Conservation (phyloP, 2,329 filamentous ascomycete genomes). For the Alternaria arbusti region DNA sequence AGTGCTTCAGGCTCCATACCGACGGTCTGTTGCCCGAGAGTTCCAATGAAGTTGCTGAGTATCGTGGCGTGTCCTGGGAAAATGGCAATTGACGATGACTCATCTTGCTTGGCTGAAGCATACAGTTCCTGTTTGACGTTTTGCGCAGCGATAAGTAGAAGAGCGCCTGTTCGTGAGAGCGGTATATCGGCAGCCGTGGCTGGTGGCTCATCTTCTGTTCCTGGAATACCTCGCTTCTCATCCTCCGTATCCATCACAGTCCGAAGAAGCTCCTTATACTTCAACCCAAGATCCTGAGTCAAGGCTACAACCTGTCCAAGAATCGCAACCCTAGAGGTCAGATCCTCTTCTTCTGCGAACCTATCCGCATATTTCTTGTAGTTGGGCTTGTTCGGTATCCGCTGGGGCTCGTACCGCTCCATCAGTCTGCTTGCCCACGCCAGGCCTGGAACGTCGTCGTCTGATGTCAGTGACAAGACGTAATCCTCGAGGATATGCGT, state of each 20-base stretch:
- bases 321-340: constrained; percentile 68
- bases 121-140: constrained; percentile 59
- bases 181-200: constrained; percentile 60
- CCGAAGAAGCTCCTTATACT: constrained; percentile 55
- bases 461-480: constrained; percentile 59
- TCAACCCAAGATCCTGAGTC: constrained; percentile 62
- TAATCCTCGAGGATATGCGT: constrained; percentile 79
- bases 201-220: constrained; percentile 63
- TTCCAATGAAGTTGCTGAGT: constrained; percentile 59
- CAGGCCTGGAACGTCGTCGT: constrained; percentile 57
- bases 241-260: constrained; percentile 51
- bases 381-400: constrained; percentile 61
- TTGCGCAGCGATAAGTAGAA: constrained; percentile 62
- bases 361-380: constrained; percentile 67
- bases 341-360: constrained; percentile 68
- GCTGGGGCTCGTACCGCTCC: constrained; percentile 71
- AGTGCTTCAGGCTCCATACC: constrained; percentile 57
- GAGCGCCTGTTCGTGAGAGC: constrained; percentile 61
- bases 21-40: constrained; percentile 43
- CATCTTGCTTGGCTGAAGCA: constrained; percentile 44
- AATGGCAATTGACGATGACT: constrained; percentile 51
- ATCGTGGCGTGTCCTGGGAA: constrained; percentile 62
- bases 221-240: constrained; percentile 51
- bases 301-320: constrained; percentile 76
- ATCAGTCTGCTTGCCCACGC: constrained; percentile 64